Evolutionary conservation across 1,284 basidiomycete species (phyloP), one percentile per base, ranked within the genome.

Genomic region (Ustilago xerochloae): DNA sequence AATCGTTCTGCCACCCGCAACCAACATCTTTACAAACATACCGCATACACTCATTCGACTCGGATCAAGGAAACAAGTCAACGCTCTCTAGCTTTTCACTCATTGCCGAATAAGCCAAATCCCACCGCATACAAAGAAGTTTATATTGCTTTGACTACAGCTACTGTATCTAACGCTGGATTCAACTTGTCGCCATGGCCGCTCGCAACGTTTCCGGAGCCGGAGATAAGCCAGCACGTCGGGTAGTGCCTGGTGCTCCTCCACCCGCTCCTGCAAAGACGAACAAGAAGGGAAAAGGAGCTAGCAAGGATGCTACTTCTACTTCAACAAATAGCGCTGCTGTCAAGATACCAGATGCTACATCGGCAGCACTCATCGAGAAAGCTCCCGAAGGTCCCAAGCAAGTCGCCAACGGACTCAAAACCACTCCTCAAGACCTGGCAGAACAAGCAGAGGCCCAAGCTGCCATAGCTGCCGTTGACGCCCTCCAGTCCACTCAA

Each of bases 361-460:
- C 62, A 13, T 56, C 65, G 4, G 71, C 71, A n/a, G 64, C 65
- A 2, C 22, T 74, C 9, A 54, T 74, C 54, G 55, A 62, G 16
- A 52, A 62, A 41, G 62, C 71, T 0, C 71, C 71, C 6, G 54
- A 49, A 15, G 48, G 47, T 28, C 65, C 65, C 5, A 50, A 54
- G 6, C 61, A 74, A 28, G 71, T 74, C 18, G 71, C 71, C 29
- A 59, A 59, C 18, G 65, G 51, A 13, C 71, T 74, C 58, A 68
- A 74, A 39, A 62, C 69, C 30, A 68, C 65, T 36, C 43, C 36
- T 18, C 46, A 61, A 24, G 71, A 74, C 28, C 62, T 74, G 9
- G 65, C 71, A 6, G 71, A 74, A 18, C 47, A 74, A 20, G 71
- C 65, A 9, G 71, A 74, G 30, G 35, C 55, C 15, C 71, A 69